Evolutionary conservation across 352 stramenopile species (phyloP), one percentile per base, ranked within the genome.

Genomic region (Globisporangium sylvaticum): DNA sequence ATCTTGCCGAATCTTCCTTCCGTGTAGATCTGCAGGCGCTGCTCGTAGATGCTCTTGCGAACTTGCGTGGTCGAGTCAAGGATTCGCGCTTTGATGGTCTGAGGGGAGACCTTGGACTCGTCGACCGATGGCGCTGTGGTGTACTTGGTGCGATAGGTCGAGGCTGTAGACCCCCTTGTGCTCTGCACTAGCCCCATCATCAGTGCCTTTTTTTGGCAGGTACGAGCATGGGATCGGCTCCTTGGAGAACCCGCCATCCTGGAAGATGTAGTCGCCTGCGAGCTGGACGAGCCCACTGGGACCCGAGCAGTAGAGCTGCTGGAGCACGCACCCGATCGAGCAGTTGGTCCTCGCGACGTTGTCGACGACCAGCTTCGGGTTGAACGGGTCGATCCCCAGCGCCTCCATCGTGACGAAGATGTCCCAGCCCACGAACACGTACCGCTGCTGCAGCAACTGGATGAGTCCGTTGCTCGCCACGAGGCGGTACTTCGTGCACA

Each of bases 371-470:
- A 77, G 65, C 5, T 68, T 62, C 0, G 64, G 29, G 7, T 87
- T 62, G 20, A 73, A 69, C 5, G 81, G 77, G 39, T 88, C 81
- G 15, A 89, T 79, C 0, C 79, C 79, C 9, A 89, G 68, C 15
- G 73, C 66, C 1, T 81, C 68, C 0, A 79, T 54, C 5, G 75
- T 68, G 1, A 78, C 54, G 6, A 82, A 65, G 4, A 75, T 39
- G 37, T 89, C 81, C 81, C 79, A 89, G 5, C 79, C 79, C 9
- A 81, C 68, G 52, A 89, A 65, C 4, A 83, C 46, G 55, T 87
- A 89, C 0, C 77, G 74, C 22, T 70, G 50, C 58, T 89, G 79
- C 3, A 89, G 72, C 31, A 85, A 25, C 1, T 69, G 72, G 25
- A 89, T 32, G 25, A 88, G 27, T 50, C 72, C 69, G 64, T 89